Conservation (phyloP, 2,329 filamentous ascomycete species). For the Teratosphaeriaceae sp. region DNA sequence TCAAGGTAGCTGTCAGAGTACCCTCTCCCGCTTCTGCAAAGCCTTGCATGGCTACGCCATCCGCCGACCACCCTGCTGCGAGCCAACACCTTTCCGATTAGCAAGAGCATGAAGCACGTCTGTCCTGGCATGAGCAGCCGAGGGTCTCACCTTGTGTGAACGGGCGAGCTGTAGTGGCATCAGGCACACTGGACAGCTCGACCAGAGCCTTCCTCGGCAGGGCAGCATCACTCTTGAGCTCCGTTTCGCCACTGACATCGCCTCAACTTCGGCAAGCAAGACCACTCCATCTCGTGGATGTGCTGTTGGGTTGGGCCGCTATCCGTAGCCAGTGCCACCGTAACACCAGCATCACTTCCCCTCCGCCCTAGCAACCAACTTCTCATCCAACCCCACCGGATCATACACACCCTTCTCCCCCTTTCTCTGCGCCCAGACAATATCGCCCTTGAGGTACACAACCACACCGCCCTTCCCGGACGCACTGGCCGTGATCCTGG, state of each 20-base stretch:
- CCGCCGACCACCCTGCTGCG: too few relatives aligned
- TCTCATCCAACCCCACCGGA: conserved; percentile 52
- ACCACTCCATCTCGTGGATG: too few relatives aligned
- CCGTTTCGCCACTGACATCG: too few relatives aligned
- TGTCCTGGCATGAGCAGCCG: background rate
- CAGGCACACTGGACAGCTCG: background rate
- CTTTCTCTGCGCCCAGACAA: conserved; percentile 58
- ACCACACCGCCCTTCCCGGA: conserved; percentile 70
- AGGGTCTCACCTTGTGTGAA: conserved; percentile 1
- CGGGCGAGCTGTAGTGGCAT: background rate
- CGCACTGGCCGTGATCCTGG: conserved; percentile 71
- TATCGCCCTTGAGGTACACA: conserved; percentile 65
- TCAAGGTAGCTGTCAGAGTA: too few relatives aligned
- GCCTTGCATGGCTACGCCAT: too few relatives aligned
- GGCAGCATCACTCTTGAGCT: too few relatives aligned
- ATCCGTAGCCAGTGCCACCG: too few relatives aligned
- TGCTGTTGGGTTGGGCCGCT: too few relatives aligned
- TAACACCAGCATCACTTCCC: too few relatives aligned
- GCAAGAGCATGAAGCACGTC: conserved; percentile 1
- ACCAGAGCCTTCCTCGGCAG: too few relatives aligned
- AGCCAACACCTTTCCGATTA: conserved; percentile 1
- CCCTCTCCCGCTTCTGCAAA: too few relatives aligned
- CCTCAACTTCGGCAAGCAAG: too few relatives aligned
- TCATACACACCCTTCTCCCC: conserved; percentile 49
- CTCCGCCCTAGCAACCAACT: conserved; percentile 50